Conservation (phyloP, 2,329 filamentous ascomycete species). For the Fusarium circinatum region DNA sequence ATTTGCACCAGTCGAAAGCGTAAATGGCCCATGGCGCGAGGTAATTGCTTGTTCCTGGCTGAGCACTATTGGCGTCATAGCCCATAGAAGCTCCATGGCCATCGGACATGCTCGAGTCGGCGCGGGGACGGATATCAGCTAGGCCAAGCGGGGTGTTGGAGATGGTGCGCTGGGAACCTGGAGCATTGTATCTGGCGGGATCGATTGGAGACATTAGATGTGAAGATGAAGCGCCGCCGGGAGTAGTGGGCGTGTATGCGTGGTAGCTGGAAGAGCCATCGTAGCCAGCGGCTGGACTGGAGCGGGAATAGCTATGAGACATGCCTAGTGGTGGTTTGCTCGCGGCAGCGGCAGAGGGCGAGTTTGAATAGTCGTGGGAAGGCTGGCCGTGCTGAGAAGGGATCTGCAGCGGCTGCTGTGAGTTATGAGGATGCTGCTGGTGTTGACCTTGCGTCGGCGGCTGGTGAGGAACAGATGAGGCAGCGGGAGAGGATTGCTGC, state of each 20-base stretch:
- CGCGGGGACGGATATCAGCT: conserved; percentile 88
- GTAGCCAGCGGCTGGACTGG: conserved; percentile 76
- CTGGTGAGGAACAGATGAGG: conserved; percentile 44
- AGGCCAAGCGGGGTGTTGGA: conserved; percentile 91
- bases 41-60: conserved; percentile 87
- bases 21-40: conserved; percentile 95
- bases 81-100: conserved; percentile 69
- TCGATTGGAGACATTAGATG: conserved; percentile 73
- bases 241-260: conserved; percentile 72
- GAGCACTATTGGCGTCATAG: conserved; percentile 73
- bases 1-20: conserved; percentile 99
- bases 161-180: conserved; percentile 68
- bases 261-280: conserved; percentile 63
- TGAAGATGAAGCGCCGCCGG: conserved; percentile 63
- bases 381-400: conserved; percentile 66
- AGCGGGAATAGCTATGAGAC: conserved; percentile 83
- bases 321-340: conserved; percentile 73
- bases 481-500: conserved; percentile 52
- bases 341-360: conserved; percentile 55
- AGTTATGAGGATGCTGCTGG: conserved; percentile 48
- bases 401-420: conserved; percentile 46
- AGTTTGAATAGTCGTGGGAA: conserved; percentile 55
- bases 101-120: conserved; percentile 83
- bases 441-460: conserved; percentile 50
- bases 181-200: conserved; percentile 62